Evolutionary conservation across 768 basidiomycete genomes (phyloP), one percentile per base, ranked within the genome.

Genomic region (Tylopilus intermedius): DNA sequence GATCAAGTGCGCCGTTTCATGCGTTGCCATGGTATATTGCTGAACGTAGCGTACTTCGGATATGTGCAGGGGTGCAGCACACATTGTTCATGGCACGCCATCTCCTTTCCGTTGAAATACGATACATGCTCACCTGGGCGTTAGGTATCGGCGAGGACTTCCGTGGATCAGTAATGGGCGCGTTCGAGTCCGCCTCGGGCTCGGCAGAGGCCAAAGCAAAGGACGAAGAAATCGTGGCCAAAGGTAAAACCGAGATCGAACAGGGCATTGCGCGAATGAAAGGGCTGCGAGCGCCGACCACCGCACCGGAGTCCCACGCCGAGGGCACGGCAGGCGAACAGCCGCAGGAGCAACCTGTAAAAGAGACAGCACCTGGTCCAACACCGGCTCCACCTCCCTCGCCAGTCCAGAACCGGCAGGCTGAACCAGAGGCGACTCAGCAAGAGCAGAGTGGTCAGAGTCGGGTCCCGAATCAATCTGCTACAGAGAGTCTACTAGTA

Each of bases 81-180:
- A 74, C 50, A 58, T 72, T 26, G 57, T 72, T 7, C 75, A 77
- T 27, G 74, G 76, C 60, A 53, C 9, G 61, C 47, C 0, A 24
- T 35, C 24, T 51, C 39, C 43, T 37, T 14, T 47, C n/a, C 8
- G 10, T 44, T 8, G 32, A 27, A 38, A 38, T 4, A 21, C 5
- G 21, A 10, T 4, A 4, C 9, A 22, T 22, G 29, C 51, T 64
- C 15, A 59, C 38, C 1, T n/a, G 42, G 27, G 18, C 15, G 11
- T 49, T 53, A 76, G 79, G 79, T 3, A 27, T 74, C 1, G 75
- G 76, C 7, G 78, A 80, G 35, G 72, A 66, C 40, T 51, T 79
- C 5, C 72, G 77, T 24, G 79, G 79, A 7, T 70, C 75, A 0
- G 53, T 70, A 8, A 58, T 78, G 43, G 71, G 72, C 10, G 70